A percentile compares a stretch with the other conserved stretches of the same genome.
Conservation (phyloP, 495 filamentous ascomycete species). For the Penicillium angulare region DNA sequence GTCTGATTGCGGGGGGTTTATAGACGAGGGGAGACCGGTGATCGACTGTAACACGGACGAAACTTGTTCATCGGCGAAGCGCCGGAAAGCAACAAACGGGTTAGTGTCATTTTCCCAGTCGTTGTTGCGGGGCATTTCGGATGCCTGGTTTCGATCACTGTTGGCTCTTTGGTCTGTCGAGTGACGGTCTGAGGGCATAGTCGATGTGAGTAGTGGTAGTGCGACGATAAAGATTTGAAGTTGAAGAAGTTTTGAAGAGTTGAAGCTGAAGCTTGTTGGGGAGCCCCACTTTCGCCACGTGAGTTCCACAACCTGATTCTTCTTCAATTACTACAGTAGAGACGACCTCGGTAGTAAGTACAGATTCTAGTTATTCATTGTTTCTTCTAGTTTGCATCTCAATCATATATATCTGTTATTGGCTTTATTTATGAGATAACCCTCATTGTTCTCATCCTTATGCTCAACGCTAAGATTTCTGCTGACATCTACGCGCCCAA, state of each 20-base stretch:
- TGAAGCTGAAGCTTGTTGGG: conserved; percentile 28
- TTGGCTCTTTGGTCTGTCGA: conserved; percentile 21
- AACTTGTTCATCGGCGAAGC: conserved; percentile 58
- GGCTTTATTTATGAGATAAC: neutral
- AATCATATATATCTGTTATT: neutral
- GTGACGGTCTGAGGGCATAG: conserved; percentile 30
- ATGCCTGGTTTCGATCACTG: too few species aligned
- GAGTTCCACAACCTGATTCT: too few species aligned
- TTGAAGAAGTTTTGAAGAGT: conserved; percentile 1
- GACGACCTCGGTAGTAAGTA: too few species aligned
- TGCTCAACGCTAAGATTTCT: too few species aligned
- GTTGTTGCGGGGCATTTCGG: conserved; percentile 12
- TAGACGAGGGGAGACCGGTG: conserved; percentile 44
- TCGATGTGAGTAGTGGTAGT: neutral
- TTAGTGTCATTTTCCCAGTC: conserved; percentile 39
- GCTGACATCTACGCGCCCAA: neutral
- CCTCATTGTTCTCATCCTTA: too few species aligned
- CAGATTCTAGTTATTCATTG: too few species aligned
- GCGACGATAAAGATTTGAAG: neutral
- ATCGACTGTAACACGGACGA: conserved; percentile 54
- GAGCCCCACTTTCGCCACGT: conserved; percentile 23
- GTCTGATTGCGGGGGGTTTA: conserved; percentile 27
- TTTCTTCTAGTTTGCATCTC: neutral
- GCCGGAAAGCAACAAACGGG: conserved; percentile 60
- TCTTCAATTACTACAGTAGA: too few species aligned